phyloP scores from a whole-genome alignment of 2,329 filamentous ascomycete species.

The Talaromyces sp. region DNA sequence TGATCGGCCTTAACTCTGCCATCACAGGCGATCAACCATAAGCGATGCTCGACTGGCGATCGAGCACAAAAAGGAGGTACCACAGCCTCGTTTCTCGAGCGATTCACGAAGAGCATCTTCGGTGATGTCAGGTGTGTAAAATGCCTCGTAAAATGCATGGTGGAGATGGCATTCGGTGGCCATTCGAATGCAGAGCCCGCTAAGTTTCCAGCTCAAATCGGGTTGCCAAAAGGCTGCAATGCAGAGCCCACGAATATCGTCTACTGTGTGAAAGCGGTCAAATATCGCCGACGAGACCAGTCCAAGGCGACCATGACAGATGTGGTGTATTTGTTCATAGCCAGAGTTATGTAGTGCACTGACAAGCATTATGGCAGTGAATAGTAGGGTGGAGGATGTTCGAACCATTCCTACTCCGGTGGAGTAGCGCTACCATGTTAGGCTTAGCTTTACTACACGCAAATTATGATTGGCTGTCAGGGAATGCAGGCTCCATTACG shows the following conservation, averaged over 20 bases:
- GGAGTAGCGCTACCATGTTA: background rate
- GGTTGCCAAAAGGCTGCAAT: background rate
- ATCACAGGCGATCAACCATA: background rate
- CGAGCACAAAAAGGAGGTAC: background rate
- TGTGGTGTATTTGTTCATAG: background rate
- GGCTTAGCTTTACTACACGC: background rate
- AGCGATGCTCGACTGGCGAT: background rate
- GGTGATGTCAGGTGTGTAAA: background rate
- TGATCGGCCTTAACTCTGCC: slow-evolving; percentile 51
- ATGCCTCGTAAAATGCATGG: background rate
- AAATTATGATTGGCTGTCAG: background rate
- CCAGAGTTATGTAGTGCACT: background rate
- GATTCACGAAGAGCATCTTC: background rate
- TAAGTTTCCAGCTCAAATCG: background rate
- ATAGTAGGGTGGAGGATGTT: background rate
- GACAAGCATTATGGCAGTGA: background rate
- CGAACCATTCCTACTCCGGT: background rate
- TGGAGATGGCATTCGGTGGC: background rate
- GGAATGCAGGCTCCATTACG: background rate
- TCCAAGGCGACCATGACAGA: background rate
- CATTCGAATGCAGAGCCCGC: background rate
- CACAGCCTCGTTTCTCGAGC: background rate
- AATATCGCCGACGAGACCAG: background rate
- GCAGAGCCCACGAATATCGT: background rate
- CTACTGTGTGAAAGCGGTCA: background rate